Percentiles rank a stretch among this genome's conserved stretches.
Conservation (phyloP, 2,329 filamentous ascomycete species). For the Penicillium psychrosexuale region DNA sequence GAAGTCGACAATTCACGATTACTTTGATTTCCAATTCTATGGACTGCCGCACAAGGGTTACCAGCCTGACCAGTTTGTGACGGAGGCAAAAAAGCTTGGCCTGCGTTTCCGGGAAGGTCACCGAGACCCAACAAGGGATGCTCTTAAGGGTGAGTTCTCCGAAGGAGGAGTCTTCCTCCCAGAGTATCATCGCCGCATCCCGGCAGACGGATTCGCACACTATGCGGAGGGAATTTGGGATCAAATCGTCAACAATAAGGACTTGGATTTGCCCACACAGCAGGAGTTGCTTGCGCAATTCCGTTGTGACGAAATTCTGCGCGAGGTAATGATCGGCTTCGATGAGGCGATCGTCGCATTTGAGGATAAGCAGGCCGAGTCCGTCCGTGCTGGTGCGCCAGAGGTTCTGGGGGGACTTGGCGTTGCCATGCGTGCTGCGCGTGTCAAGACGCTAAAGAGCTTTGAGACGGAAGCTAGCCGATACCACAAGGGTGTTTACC, state of each 20-base stretch:
- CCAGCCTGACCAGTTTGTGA: slow-evolving; percentile 84
- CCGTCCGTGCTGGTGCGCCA: slow-evolving; percentile 67
- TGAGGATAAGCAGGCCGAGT: slow-evolving; percentile 79
- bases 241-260: slow-evolving; percentile 98
- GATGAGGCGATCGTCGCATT: slow-evolving; percentile 78
- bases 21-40: slow-evolving; percentile 97
- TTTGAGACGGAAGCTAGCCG: slow-evolving; percentile 89
- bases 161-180: slow-evolving; percentile 82
- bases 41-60: slow-evolving; percentile 95
- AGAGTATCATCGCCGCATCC: slow-evolving; percentile 93
- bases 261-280: slow-evolving; percentile 91
- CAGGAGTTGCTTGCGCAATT: slow-evolving; percentile 97
- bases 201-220: slow-evolving; percentile 91
- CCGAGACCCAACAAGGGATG: slow-evolving; percentile 62
- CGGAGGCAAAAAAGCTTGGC: slow-evolving; percentile 75
- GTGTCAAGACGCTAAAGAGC: slow-evolving; percentile 70
- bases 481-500: slow-evolving; percentile 95
- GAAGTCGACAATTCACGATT: slow-evolving; percentile 85
- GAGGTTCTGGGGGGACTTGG: slow-evolving; percentile 74
- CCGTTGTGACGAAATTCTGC: slow-evolving; percentile 91
- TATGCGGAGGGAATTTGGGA: slow-evolving; percentile 97
- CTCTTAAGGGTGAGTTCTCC: slow-evolving; percentile 65
- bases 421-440: slow-evolving; percentile 65
- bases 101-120: slow-evolving; percentile 79
- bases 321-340: slow-evolving; percentile 81